Evolutionary conservation across 768 basidiomycete genomes (phyloP), one percentile per base, ranked within the genome.

Genomic region (Phallus indusiatus): DNA sequence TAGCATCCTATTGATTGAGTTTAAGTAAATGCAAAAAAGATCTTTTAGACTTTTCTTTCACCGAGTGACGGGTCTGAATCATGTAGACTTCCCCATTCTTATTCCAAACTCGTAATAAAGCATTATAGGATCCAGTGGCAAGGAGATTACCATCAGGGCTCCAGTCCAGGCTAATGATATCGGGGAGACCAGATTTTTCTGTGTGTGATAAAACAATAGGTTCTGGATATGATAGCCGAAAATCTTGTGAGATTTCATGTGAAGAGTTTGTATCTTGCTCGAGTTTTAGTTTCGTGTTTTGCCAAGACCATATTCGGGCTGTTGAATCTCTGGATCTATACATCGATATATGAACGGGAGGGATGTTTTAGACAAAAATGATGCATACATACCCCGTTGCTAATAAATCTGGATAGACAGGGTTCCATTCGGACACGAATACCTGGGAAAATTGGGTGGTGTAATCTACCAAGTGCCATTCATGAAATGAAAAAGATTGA

Each of bases 371-470:
- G 16, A 51, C 9, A 35, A 33, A 47, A 35, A 22, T 52, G 34
- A 33, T 7, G 36, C 53, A 53, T 46, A 65, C 81, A 61, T 69
- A 89, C 88, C 90, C 90, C 28, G 88, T 83, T 20, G 86, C 86
- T 17, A 92, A 71, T n/a, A 83, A 65, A 42, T 79, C 75, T 33
- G 73, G 74, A 35, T 78, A 73, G 37, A 71, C 74, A 12, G 90
- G 88, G 70, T 88, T 91, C 77, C 87, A 92, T 4, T 85, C 81
- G 57, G 87, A 88, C 6, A 88, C 83, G 56, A 90, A 92, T 7
- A 92, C 86, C 88, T 90, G 58, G 46, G 33, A 50, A 28, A 24
- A 57, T n/a, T 34, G 22, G 55, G 28, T 56, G 46, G 61, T 34
- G 20, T 22, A 28, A 49, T 21, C 52, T 42, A 51, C 51, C 18